Evolutionary conservation across 805 yeast genomes (phyloP).

Genomic region (Komagataella pastoris): DNA sequence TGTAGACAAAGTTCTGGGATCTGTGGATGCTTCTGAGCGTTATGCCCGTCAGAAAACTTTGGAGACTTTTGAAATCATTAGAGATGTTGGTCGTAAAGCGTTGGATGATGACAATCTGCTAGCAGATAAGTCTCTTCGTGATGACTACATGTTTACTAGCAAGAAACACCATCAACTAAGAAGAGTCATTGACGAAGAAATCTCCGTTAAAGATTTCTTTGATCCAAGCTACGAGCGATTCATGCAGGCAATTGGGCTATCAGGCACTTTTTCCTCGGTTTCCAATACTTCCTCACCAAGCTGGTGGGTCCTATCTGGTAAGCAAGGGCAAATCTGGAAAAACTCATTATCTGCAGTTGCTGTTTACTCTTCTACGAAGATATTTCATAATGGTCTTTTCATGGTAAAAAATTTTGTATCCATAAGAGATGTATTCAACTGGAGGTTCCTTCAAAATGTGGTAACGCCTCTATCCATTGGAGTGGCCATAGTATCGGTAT

Average conservation of each 20-base stretch:
- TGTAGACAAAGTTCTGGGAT: conserved; percentile 46
- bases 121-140: conserved; percentile 48
- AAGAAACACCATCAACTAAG: conserved; percentile 50
- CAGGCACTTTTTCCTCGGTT: conserved; percentile 5
- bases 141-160: conserved; percentile 66
- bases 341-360: conserved; percentile 18
- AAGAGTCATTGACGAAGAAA: conserved; percentile 42
- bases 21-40: conserved; percentile 54
- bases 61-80: conserved; percentile 47
- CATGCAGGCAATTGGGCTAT: conserved; percentile 28
- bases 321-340: conserved; percentile 11
- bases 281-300: background rate
- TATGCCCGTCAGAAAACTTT: conserved; percentile 52
- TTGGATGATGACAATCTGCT: conserved; percentile 45
- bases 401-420: conserved; percentile 21
- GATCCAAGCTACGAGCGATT: conserved; percentile 63
- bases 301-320: background rate
- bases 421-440: conserved; percentile 22
- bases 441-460: conserved; percentile 27
- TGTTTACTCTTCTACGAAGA: conserved; percentile 6
- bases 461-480: conserved; percentile 39
- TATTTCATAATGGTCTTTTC: conserved; percentile 2
- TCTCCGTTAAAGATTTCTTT: conserved; percentile 62
- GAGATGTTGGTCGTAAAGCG: conserved; percentile 44
- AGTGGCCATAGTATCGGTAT: conserved; percentile 36